A percentile compares a stretch with the other conserved stretches of the same genome.
phyloP scores from a whole-genome alignment of 176 grass and related monocot genomes.

The barley (Hordeum vulgare) region DNA sequence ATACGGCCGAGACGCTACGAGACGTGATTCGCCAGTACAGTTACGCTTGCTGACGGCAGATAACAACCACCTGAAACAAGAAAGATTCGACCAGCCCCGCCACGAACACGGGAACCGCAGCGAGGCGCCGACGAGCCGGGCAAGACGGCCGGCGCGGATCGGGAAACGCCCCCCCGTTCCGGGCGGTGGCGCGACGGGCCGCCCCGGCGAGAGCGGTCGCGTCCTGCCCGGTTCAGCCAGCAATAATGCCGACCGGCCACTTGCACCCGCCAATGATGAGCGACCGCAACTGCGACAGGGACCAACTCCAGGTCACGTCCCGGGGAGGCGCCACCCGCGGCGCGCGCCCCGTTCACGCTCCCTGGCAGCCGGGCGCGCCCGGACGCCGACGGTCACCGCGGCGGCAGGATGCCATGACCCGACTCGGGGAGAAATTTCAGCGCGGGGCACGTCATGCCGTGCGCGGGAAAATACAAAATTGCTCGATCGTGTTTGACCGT shows the following conservation, averaged over 20 bases:
- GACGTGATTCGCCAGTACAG: background rate
- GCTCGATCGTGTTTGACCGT: background rate
- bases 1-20: background rate
- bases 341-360: no score
- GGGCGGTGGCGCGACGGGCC: background rate
- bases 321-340: slow-evolving; percentile 5
- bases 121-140: background rate
- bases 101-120: background rate
- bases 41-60: background rate
- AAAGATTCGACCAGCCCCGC: background rate
- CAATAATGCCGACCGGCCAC: background rate
- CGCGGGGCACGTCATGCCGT: background rate
- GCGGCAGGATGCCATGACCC: no score
- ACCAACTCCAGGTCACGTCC: background rate
- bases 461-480: background rate
- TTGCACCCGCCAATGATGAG: background rate
- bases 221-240: background rate
- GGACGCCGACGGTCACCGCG: background rate
- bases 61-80: background rate
- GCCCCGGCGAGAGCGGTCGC: background rate
- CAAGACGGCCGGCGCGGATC: background rate
- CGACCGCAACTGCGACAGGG: background rate
- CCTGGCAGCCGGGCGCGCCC: no score
- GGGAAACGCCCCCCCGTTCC: background rate
- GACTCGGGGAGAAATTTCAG: background rate